Base-by-base conservation (phyloP, 257 asterid genomes). In the Cynanchum wilfordii region DNA sequence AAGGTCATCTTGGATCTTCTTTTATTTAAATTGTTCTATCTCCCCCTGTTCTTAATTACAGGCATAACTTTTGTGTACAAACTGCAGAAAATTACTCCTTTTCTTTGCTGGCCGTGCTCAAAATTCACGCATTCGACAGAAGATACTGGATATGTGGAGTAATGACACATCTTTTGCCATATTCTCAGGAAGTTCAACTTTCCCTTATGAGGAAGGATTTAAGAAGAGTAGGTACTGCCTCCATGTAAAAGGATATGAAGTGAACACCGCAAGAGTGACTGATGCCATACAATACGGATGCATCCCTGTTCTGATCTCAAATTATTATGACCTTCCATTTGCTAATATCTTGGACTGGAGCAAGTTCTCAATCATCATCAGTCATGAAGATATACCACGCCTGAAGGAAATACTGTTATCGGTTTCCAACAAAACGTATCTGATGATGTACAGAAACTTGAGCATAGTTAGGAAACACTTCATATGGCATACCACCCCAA, bases 201-300 rank as follows among this genome's bases (percentile, higher is more conserved):
- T 85, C 66, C 83, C 91, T 8, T 91, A 89, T 4, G 85, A 81
- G 72, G 91, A 91, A 77, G 90, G 96, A 56, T 88, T 91, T 83
- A 84, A 68, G 79, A 82, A 74, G 70, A 89, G 97, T 83, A 89
- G 71, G 80, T 91, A 80, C 79, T 89, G 96, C 79, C 96, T 89
- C 50, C 97, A 91, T 10, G 76, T 91, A 24, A 91, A 80, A 79
- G 97, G 97, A 16, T 91, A 91, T 38, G 96, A 91, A 82, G 97
- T 91, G 56, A 91, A 91, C 76, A 91, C 97, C 7, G 95, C 97
- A 30, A 86, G 96, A 73, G 79, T 91, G 50, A 87, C 89, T 22
- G 95, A 88, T 81, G 93, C 96, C 13, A 80, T 91, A 78, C 96
- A 81, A 80, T 81, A 85, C 20, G 96, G 97, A 7, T 91, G 96